Evolutionary conservation across 2,329 filamentous ascomycete genomes (phyloP), one percentile per base, ranked within the genome.

Genomic region (Tolypocladium ophioglossoides): DNA sequence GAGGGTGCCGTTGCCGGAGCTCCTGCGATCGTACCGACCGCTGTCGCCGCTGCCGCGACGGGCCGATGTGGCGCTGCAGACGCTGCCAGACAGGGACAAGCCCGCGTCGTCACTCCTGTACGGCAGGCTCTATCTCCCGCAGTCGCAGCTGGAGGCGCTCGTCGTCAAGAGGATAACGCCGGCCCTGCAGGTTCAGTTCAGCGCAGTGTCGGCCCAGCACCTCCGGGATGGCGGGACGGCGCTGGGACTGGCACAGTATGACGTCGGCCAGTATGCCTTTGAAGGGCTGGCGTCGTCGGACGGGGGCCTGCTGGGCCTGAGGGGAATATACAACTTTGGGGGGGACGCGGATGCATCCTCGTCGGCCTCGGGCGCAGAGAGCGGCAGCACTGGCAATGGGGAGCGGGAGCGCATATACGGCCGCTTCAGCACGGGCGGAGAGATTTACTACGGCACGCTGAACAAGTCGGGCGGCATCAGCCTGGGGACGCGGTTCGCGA

Each of bases 401-500:
- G 75, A 82, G 46, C 74, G 70, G 56, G 84, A 87, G 65, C 81
- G 78, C 61, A 82, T 85, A 55, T 87, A 84, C 73, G 91, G 88
- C 10, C 84, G 92, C 22, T 90, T 97, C 67, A 95, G 89, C 64
- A 89, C 89, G 3, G 94, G 94, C 38, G 92, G 85, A 54, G 94
- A 99, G 70, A 78, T 95, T 38, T 99, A 97, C 74, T 99, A 99
- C 74, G 94, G 92, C 24, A 86, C 91, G 0, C 74, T 96, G 56
- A 97, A 96, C 68, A 96, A 96, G 66, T 90, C 91, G 24, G 89
- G 92, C 50, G 94, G 94, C 49, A 83, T 96, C 67, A 96, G 90
- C 58, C 82, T 95, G 10, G 94, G 91, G 8, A 77, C 91, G 50
- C 83, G 94, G 51, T 99, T 97, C 68, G 89, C 90, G 40, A 97